These are phyloP conservation scores for Mercurialis annua DNA, from an alignment of 345 rosid species.

Conservation along the genomic window DNA sequence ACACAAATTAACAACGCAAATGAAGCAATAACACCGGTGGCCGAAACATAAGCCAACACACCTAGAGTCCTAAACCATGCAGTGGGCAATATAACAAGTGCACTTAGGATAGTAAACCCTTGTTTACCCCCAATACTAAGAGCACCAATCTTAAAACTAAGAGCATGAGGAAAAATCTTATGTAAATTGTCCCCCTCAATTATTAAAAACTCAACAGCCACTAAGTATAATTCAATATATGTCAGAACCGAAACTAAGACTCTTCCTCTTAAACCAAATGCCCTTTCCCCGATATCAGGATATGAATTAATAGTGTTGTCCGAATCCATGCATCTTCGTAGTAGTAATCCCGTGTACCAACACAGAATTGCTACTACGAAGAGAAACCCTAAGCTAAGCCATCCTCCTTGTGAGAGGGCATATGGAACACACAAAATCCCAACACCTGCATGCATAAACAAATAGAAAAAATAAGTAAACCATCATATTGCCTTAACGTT, in stretches of 20 bases:
- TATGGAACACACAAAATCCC: constrained; percentile 62
- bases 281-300: constrained; percentile 55
- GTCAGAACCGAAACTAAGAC: constrained; percentile 47
- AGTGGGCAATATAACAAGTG: constrained; percentile 54
- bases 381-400: constrained; percentile 50
- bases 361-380: constrained; percentile 47
- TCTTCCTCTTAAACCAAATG: constrained; percentile 62
- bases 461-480: no score
- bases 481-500: no score
- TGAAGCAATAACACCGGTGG: constrained; percentile 60
- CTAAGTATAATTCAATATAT: constrained; percentile 54
- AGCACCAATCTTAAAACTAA: constrained; percentile 29
- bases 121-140: constrained; percentile 45
- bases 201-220: constrained; percentile 64
- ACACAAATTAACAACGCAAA: constrained; percentile 45
- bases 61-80: constrained; percentile 68
- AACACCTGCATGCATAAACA: constrained; percentile 52
- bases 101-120: constrained; percentile 47
- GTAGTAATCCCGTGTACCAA: constrained; percentile 63
- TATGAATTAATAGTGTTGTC: constrained; percentile 42
- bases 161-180: constrained; percentile 53
- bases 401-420: constrained; percentile 65
- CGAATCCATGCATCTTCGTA: constrained; percentile 49
- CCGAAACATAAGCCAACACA: constrained; percentile 56
- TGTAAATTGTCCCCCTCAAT: constrained; percentile 69